A percentile compares a stretch with the other conserved stretches of the same genome.
phyloP scores from a whole-genome alignment of 352 stramenopile species.

The Bremia lactucae region DNA sequence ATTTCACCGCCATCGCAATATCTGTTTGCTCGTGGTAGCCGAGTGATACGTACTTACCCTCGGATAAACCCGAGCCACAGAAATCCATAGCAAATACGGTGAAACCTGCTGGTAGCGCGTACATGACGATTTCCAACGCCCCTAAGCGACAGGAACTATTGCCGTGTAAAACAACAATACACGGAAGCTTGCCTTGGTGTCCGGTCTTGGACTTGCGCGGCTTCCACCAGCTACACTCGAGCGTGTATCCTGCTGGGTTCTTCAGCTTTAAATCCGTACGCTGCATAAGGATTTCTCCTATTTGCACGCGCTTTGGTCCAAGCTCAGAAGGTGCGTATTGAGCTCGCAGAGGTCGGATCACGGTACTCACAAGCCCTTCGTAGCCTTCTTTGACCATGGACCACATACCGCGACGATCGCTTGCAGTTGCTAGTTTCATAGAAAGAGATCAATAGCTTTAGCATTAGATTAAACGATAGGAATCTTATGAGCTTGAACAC shows the following conservation, averaged over 20 bases:
- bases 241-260: constrained; percentile 55
- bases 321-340: constrained; percentile 56
- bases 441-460: constrained; percentile 5
- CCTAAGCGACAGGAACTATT: constrained; percentile 75
- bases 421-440: constrained; percentile 16
- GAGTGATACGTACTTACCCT: constrained; percentile 78
- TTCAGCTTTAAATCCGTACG: constrained; percentile 65
- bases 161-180: constrained; percentile 74
- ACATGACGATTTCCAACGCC: constrained; percentile 65
- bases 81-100: constrained; percentile 81
- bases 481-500: neutral
- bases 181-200: constrained; percentile 35
- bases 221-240: constrained; percentile 86
- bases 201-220: constrained; percentile 16
- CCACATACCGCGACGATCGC: constrained; percentile 66
- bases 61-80: constrained; percentile 55
- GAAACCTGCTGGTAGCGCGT: constrained; percentile 64
- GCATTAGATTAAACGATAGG: constrained; percentile 1
- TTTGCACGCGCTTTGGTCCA: constrained; percentile 40
- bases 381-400: constrained; percentile 76
- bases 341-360: constrained; percentile 63
- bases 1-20: constrained; percentile 60
- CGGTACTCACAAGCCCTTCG: constrained; percentile 69
- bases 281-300: constrained; percentile 49
- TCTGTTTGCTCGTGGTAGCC: constrained; percentile 69